A percentile compares a stretch with the other conserved stretches of the same genome.
Conservation (phyloP, 148 eudicot genomes). For the Chenopodium album region DNA sequence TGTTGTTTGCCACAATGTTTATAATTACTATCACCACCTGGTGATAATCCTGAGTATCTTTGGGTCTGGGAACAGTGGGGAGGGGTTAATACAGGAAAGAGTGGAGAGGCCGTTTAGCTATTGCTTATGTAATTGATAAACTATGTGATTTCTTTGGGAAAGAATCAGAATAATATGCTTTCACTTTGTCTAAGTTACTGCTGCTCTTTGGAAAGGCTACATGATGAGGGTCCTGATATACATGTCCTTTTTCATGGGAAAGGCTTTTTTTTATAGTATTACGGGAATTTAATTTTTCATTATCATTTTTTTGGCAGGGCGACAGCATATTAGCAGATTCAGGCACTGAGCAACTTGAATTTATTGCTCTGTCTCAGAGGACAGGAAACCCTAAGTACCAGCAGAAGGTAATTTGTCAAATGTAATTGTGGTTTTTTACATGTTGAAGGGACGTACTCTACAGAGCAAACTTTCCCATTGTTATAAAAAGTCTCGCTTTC, state of each 20-base stretch:
- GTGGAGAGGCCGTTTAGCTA: neutral
- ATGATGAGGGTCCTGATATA: neutral
- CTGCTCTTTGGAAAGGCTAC: neutral
- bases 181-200: neutral
- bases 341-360: conserved; percentile 97
- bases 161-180: neutral
- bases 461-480: neutral
- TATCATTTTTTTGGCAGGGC: conserved; percentile 46
- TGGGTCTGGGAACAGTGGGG: neutral
- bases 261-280: neutral
- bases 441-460: neutral
- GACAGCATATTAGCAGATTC: conserved; percentile 96
- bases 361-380: conserved; percentile 97
- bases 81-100: neutral
- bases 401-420: conserved; percentile 57
- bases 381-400: conserved; percentile 97
- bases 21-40: neutral
- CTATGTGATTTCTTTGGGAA: neutral
- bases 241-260: neutral
- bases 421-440: neutral
- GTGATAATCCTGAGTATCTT: neutral
- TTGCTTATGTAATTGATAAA: neutral
- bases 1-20: neutral
- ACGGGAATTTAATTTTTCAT: neutral
- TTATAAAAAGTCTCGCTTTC: neutral